phyloP scores from a whole-genome alignment of 768 basidiomycete genomes.

The Saitozyma podzolica region DNA sequence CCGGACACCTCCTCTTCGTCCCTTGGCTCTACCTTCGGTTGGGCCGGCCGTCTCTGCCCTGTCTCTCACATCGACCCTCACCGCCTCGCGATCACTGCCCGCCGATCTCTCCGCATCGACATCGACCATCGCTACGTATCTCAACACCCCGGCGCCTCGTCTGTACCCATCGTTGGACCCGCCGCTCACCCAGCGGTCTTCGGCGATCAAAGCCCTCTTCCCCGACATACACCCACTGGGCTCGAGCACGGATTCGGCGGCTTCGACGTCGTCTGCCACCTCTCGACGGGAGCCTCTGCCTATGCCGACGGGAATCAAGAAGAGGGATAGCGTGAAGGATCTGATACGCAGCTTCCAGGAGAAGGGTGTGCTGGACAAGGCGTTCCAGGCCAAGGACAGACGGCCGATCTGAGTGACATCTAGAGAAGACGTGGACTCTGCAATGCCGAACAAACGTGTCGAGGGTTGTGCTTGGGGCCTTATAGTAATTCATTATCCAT shows the following conservation, averaged over 20 bases:
- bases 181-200: conserved; percentile 28
- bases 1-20: not conserved
- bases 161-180: conserved; percentile 33
- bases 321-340: conserved; percentile 30
- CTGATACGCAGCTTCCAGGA: conserved; percentile 35
- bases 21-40: not conserved
- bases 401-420: too few relatives aligned
- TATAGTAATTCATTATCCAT: too few relatives aligned
- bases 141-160: conserved; percentile 9
- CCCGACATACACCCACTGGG: conserved; percentile 12
- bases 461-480: too few relatives aligned
- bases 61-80: not conserved
- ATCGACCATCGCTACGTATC: conserved; percentile 9
- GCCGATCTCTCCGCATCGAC: conserved; percentile 11
- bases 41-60: not conserved
- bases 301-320: conserved; percentile 3
- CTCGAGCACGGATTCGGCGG: conserved; percentile 4
- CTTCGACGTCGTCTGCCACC: conserved; percentile 5
- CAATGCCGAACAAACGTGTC: too few relatives aligned
- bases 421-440: too few relatives aligned
- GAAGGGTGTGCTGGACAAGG: conserved; percentile 17
- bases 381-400: not conserved
- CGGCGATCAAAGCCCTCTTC: conserved; percentile 34
- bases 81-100: conserved; percentile 1
- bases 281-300: conserved; percentile 1